A percentile compares a stretch with the other conserved stretches of the same genome.
These are phyloP conservation scores for Neonectria faginata DNA, from an alignment of 2,329 filamentous ascomycete species.

Conservation along the genomic window DNA sequence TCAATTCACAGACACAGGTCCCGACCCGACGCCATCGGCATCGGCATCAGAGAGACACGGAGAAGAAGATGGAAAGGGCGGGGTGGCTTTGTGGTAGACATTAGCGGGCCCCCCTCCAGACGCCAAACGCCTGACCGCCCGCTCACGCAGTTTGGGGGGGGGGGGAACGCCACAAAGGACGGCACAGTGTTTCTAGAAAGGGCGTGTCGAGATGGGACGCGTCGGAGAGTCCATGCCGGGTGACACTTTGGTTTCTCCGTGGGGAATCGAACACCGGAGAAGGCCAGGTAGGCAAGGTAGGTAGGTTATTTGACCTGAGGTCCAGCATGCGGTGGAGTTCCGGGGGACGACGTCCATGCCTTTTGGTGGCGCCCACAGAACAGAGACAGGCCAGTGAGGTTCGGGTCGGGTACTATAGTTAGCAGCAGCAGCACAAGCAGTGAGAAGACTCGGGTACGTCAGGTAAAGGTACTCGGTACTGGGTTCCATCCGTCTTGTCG, in stretches of 20 bases:
- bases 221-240: no score
- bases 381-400: background rate
- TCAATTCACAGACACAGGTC: background rate
- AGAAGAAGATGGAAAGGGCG: slow-evolving; percentile 1
- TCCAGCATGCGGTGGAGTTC: background rate
- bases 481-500: background rate
- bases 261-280: no score
- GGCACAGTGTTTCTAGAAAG: background rate
- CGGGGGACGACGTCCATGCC: background rate
- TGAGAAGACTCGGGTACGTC: background rate
- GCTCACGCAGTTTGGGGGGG: background rate
- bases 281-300: background rate
- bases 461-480: background rate
- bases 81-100: background rate
- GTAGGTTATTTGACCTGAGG: background rate
- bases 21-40: background rate
- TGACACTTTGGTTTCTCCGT: no score
- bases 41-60: background rate
- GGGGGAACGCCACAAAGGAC: background rate
- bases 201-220: background rate
- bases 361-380: background rate
- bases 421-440: background rate
- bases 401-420: background rate
- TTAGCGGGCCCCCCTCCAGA: background rate
- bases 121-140: background rate